Percentiles rank a stretch among this genome's conserved stretches.
Conservation (phyloP, 2,329 filamentous ascomycete genomes). For the Paecilomyces formosus region DNA sequence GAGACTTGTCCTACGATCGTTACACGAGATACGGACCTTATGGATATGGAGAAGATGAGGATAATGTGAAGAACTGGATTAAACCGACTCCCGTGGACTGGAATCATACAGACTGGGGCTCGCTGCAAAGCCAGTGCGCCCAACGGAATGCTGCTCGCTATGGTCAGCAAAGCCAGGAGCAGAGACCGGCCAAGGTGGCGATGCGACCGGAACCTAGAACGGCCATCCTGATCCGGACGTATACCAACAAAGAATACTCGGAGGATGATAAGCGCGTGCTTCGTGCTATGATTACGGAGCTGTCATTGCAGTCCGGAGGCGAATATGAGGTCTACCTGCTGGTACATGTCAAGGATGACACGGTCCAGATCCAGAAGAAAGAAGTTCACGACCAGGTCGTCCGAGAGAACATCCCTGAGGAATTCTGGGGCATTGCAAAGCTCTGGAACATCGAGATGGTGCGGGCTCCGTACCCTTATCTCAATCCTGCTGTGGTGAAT, state of each 20-base stretch:
- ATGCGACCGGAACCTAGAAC: slow-evolving; percentile 19
- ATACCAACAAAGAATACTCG: slow-evolving; percentile 71
- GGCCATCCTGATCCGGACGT: slow-evolving; percentile 73
- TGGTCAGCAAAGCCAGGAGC: slow-evolving; percentile 15
- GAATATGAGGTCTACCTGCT: slow-evolving; percentile 80
- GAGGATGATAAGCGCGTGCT: slow-evolving; percentile 76
- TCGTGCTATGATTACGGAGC: slow-evolving; percentile 74
- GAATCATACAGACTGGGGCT: slow-evolving; percentile 62
- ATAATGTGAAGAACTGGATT: slow-evolving; percentile 14
- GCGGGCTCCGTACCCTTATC: slow-evolving; percentile 7
- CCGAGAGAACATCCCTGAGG: slow-evolving; percentile 17
- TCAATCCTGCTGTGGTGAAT: slow-evolving; percentile 6
- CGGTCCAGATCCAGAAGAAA: slow-evolving; percentile 55
- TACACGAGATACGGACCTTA: slow-evolving; percentile 61
- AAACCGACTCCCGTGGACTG: slow-evolving; percentile 37
- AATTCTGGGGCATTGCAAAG: slow-evolving; percentile 28
- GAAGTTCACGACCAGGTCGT: slow-evolving; percentile 3
- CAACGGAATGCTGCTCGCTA: slow-evolving; percentile 61
- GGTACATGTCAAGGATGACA: slow-evolving; percentile 72
- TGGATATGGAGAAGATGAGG: slow-evolving; percentile 25
- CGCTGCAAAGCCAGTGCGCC: slow-evolving; percentile 60
- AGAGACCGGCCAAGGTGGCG: not conserved
- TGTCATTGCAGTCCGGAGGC: slow-evolving; percentile 67
- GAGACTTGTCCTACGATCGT: slow-evolving; percentile 59
- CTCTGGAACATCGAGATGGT: slow-evolving; percentile 19